Base-by-base conservation (phyloP, 345 rosid genomes). In the Dovyalis caffra region DNA sequence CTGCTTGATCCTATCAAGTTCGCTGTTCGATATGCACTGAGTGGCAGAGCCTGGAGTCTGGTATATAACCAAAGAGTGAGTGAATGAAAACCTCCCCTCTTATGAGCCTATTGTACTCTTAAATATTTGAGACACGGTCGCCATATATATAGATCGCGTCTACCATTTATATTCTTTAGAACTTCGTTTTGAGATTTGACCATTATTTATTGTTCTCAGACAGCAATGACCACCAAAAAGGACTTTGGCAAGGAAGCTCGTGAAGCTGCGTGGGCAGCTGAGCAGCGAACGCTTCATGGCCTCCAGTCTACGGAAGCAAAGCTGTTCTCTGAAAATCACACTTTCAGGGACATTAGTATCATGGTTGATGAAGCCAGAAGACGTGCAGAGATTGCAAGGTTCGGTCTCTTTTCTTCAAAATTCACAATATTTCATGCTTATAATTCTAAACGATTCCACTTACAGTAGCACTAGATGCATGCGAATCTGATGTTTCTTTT, bases 1-100 rank as follows among this genome's bases (percentile, higher is more conserved):
- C 66, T 90, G 61, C 94, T 92, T 69, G 98, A 94, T 86, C 98
- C 97, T 28, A 92, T 94, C 79, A 94, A 94, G 58, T 89, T 92
- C 23, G 81, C 78, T 7, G 95, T 92, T 61, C 83, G 88, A 68
- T 94, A 90, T 83, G 95, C 89, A 9, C 81, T 91, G 56, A 92
- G 94, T 51, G 96, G 96, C 10, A 84, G 82, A 82, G 92, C 97
- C 1, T 92, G 97, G 97, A 74, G 85, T 71, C 80, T 83, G 12
- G 89, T 94, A 64, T 76, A 84, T 32, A 74, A 94, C 70, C 83
- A 89, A 78, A 88, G 97, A 81, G 98, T 92, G 28, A 70, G 92
- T 74, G 47, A 29, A 49, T 45, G 28, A 16, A 66, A 63, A 62
- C 16, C 69, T 21, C n/a, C 57, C 6, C 10, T 7, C 68, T 65